Conservation (phyloP, 2,329 filamentous ascomycete genomes). For the Stachybotrys elegans region DNA sequence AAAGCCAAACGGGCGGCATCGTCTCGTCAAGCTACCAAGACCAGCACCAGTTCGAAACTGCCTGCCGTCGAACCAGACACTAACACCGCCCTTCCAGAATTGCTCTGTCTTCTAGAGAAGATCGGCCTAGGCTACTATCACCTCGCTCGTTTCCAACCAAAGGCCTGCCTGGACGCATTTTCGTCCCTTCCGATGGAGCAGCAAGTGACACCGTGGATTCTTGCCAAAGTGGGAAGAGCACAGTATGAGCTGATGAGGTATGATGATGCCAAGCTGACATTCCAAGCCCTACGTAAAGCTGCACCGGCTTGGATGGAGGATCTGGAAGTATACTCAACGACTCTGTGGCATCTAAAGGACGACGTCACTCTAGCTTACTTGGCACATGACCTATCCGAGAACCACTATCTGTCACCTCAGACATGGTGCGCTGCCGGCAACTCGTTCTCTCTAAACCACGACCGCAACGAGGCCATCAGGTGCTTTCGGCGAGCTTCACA, state of each 20-base stretch:
- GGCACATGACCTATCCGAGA: slow-evolving; percentile 13
- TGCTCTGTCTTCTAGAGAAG: slow-evolving; percentile 8
- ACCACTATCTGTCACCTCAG: slow-evolving; percentile 11
- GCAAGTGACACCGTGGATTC: slow-evolving; percentile 14
- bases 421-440: slow-evolving; percentile 15
- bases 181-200: slow-evolving; percentile 11
- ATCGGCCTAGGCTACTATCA: slow-evolving; percentile 12
- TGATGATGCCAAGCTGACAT: slow-evolving; percentile 11
- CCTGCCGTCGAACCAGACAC: slow-evolving; percentile 2
- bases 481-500: slow-evolving; percentile 13
- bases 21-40: not conserved
- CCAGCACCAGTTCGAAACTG: not conserved
- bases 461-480: slow-evolving; percentile 11
- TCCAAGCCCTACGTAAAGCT: slow-evolving; percentile 10
- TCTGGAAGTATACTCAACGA: slow-evolving; percentile 15
- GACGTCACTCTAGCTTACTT: slow-evolving; percentile 13
- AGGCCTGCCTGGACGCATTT: slow-evolving; percentile 11
- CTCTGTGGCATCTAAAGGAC: slow-evolving; percentile 16
- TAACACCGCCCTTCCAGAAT: not conserved
- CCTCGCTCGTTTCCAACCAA: slow-evolving; percentile 12
- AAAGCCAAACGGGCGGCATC: not conserved
- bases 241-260: slow-evolving; percentile 15
- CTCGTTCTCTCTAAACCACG: slow-evolving; percentile 11
- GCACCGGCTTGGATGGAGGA: slow-evolving; percentile 14
- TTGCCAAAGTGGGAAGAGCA: slow-evolving; percentile 12